phyloP scores from a whole-genome alignment of 2,329 filamentous ascomycete species.

The Kalmusia sp. region DNA sequence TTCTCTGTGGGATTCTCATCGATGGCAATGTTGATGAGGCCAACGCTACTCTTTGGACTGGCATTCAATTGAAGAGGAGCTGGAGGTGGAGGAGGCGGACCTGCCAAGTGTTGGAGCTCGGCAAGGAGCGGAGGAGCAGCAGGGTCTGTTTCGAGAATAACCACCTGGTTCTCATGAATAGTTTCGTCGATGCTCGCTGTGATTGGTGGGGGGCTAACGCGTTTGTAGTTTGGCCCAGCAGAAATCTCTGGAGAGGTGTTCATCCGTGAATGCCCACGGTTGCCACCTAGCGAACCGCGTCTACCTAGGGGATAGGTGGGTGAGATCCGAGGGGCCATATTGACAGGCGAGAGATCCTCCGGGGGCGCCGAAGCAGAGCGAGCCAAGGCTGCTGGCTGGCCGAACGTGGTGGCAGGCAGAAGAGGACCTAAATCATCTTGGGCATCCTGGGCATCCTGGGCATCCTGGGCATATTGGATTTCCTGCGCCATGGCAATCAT shows the following conservation, averaged over 20 bases:
- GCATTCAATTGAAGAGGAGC: conserved; percentile 42
- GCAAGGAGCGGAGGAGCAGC: conserved; percentile 60
- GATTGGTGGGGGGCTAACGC: conserved; percentile 48
- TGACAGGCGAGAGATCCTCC: conserved; percentile 46
- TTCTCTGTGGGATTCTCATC: conserved; percentile 46
- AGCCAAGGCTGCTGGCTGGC: conserved; percentile 46
- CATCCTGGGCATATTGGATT: conserved; percentile 47
- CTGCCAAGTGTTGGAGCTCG: conserved; percentile 67
- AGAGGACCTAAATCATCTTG: conserved; percentile 55
- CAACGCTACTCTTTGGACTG: conserved; percentile 37
- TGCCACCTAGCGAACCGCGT: conserved; percentile 45
- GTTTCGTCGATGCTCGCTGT: conserved; percentile 63
- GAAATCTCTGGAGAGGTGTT: conserved; percentile 52
- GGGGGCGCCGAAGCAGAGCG: conserved; percentile 58
- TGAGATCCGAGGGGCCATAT: conserved; percentile 27
- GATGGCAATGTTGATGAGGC: conserved; percentile 55
- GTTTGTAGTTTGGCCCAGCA: conserved; percentile 44
- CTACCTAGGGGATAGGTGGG: conserved; percentile 37
- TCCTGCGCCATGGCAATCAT: conserved; percentile 27
- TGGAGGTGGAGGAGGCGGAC: conserved; percentile 61
- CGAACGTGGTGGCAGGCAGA: conserved; percentile 56
- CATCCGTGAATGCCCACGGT: conserved; percentile 49
- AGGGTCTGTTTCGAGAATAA: conserved; percentile 53
- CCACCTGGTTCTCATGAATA: conserved; percentile 52
- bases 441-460: too few relatives aligned